Percentiles rank a stretch among this genome's conserved stretches.
Conservation (phyloP, 1,284 basidiomycete species). For the Marasmius sp. region DNA sequence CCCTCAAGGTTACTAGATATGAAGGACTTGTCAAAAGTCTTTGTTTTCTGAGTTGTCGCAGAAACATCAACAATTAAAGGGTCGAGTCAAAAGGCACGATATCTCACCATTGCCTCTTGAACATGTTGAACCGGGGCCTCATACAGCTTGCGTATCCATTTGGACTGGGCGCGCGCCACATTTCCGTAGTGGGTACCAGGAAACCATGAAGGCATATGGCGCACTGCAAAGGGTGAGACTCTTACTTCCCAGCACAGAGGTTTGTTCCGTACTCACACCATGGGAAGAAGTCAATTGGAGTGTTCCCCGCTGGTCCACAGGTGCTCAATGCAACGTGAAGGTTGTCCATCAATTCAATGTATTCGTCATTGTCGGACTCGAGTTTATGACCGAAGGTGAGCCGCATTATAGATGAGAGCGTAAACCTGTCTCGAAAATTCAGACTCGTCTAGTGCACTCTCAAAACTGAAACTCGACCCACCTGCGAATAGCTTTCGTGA, state of each 20-base stretch:
- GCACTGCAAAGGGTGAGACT: constrained; percentile 12
- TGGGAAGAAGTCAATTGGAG: constrained; percentile 22
- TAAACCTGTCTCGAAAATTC: constrained; percentile 14
- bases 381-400: constrained; percentile 23
- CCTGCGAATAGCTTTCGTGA: not conserved
- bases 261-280: constrained; percentile 8
- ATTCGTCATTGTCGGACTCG: constrained; percentile 21
- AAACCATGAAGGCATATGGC: constrained; percentile 24
- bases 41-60: not conserved
- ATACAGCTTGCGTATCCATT: constrained; percentile 8
- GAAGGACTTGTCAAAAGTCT: not conserved
- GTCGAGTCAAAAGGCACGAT: not conserved
- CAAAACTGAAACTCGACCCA: not conserved
- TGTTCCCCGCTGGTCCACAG: constrained; percentile 20
- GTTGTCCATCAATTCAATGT: constrained; percentile 14
- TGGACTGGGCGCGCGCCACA: constrained; percentile 12
- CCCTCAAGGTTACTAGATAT: not conserved
- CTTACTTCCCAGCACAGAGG: not conserved
- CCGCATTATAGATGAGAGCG: constrained; percentile 17
- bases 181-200: constrained; percentile 24
- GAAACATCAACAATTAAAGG: not conserved
- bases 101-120: constrained; percentile 17
- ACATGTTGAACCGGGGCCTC: constrained; percentile 12
- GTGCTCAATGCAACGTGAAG: constrained; percentile 11
- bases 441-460: not conserved